phyloP scores from a whole-genome alignment of 2,329 filamentous ascomycete species.

The Xylariaceae sp. region DNA sequence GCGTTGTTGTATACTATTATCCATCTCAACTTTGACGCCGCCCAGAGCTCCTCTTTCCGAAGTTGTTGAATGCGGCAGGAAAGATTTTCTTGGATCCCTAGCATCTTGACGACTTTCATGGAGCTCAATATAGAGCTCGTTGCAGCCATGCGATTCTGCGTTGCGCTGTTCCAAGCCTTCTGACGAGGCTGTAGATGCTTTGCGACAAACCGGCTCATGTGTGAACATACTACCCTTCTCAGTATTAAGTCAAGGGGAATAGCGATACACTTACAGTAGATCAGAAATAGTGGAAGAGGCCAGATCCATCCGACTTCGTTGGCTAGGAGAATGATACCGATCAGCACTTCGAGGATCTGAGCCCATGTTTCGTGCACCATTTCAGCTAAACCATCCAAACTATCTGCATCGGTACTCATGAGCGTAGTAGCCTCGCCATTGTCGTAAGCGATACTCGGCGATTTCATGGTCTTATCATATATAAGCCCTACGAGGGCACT shows the following conservation, averaged over 20 bases:
- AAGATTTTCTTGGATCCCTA: constrained; percentile 32
- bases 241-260: neutral
- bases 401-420: constrained; percentile 40
- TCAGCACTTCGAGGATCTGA: constrained; percentile 38
- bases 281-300: constrained; percentile 39
- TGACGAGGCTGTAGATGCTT: constrained; percentile 34
- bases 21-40: constrained; percentile 37
- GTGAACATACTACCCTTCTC: constrained; percentile 37
- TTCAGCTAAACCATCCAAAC: constrained; percentile 31
- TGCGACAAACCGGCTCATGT: constrained; percentile 40
- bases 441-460: constrained; percentile 24
- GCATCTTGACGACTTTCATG: constrained; percentile 41
- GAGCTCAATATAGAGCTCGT: constrained; percentile 35
- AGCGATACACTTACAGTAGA: constrained; percentile 35
- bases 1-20: constrained; percentile 41
- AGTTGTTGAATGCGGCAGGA: constrained; percentile 26
- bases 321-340: constrained; percentile 39
- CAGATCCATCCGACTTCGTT: constrained; percentile 42
- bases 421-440: constrained; percentile 37
- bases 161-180: constrained; percentile 40
- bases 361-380: constrained; percentile 44
- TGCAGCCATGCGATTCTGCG: constrained; percentile 38
- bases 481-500: constrained; percentile 37
- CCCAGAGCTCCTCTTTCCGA: constrained; percentile 34
- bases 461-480: constrained; percentile 33